These are phyloP conservation scores for Suillus plorans DNA, from an alignment of 768 basidiomycete species.

Conservation along the genomic window DNA sequence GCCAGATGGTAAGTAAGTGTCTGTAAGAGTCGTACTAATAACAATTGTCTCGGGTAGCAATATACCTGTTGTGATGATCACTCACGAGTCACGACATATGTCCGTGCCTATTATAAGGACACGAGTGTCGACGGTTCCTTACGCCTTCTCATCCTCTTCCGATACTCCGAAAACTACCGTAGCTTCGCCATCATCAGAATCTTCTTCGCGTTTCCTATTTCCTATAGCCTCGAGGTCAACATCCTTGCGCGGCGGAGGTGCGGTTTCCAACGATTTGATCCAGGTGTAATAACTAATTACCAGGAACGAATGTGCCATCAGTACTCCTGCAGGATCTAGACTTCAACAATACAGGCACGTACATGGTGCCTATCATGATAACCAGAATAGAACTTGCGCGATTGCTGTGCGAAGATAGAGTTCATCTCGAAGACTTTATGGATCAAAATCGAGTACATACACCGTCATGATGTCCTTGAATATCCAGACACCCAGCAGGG, in stretches of 20 bases:
- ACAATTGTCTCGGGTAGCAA: background rate
- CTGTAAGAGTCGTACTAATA: background rate
- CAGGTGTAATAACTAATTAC: conserved; percentile 56
- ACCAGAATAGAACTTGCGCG: conserved; percentile 63
- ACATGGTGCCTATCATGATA: conserved; percentile 72
- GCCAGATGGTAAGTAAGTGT: background rate
- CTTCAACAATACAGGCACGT: conserved; percentile 20
- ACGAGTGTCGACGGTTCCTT: background rate
- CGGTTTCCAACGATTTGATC: conserved; percentile 32
- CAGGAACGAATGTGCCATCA: conserved; percentile 25
- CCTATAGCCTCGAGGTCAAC: conserved; percentile 41
- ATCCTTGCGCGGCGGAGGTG: conserved; percentile 27
- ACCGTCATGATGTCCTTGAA: conserved; percentile 73
- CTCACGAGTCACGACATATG: background rate
- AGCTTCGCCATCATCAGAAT: conserved; percentile 13
- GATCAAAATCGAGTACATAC: conserved; percentile 42
- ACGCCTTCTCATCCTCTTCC: conserved; percentile 26
- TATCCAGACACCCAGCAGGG: conserved; percentile 72
- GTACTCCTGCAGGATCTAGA: background rate
- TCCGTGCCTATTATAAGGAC: background rate
- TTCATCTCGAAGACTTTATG: conserved; percentile 7
- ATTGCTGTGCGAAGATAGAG: conserved; percentile 41
- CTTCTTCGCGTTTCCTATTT: conserved; percentile 21
- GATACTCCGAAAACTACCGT: conserved; percentile 26
- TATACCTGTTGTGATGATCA: background rate